Evolutionary conservation across 306 rosid genomes (phyloP).

Genomic region (Acmispon strigosus): DNA sequence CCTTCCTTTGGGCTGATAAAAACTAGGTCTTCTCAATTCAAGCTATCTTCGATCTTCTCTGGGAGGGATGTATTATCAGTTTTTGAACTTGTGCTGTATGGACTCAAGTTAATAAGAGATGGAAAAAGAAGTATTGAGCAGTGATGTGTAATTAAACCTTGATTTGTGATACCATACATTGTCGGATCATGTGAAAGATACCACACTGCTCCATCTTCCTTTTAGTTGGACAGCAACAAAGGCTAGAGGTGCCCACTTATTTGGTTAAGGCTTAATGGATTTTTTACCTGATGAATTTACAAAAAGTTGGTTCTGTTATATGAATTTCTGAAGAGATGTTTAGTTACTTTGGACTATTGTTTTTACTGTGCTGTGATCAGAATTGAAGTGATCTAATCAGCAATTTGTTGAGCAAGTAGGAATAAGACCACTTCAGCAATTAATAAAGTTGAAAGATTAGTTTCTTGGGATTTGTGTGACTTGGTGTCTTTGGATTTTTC

Average conservation of each 20-base stretch:
- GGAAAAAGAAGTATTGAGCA: conserved; percentile 41
- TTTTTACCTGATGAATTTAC: conserved; percentile 30
- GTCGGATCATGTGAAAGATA: conserved; percentile 39
- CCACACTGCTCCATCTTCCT: conserved; percentile 34
- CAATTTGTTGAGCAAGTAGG: conserved; percentile 22
- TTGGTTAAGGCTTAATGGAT: conserved; percentile 45
- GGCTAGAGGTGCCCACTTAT: conserved; percentile 34
- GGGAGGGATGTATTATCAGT: conserved; percentile 33
- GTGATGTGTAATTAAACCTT: conserved; percentile 44
- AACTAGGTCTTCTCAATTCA: conserved; percentile 35
- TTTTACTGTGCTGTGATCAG: conserved; percentile 24
- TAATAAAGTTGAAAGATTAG: conserved; percentile 27
- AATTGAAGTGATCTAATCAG: conserved; percentile 30
- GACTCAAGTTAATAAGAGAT: conserved; percentile 41
- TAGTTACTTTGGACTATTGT: conserved; percentile 27
- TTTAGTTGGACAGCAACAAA: conserved; percentile 38
- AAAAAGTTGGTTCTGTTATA: conserved; percentile 42
- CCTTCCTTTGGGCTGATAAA: conserved; percentile 14
- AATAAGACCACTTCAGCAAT: conserved; percentile 22
- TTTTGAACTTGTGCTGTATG: conserved; percentile 48
- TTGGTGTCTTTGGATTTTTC: background rate
- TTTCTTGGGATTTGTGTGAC: conserved; percentile 16
- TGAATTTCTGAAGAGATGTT: conserved; percentile 23
- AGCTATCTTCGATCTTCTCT: conserved; percentile 25
- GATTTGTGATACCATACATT: conserved; percentile 36